Conservation (phyloP, 257 asterid genomes). For the Solanum tacnaense region DNA sequence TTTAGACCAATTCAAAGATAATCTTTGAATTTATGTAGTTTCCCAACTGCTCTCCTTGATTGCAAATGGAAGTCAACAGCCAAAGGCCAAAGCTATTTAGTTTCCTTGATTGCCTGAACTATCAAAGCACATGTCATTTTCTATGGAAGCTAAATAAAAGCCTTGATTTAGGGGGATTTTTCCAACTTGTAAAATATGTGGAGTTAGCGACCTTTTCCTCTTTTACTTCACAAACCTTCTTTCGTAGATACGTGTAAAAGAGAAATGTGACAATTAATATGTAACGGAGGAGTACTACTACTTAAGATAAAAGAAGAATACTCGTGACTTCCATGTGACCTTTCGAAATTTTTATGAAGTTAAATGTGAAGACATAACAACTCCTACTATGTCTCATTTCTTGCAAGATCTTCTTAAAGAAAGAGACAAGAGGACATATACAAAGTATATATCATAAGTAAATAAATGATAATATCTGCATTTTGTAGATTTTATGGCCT, state of each 20-base stretch:
- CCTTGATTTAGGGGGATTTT: background rate
- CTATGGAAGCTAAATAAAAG: background rate
- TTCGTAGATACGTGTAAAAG: background rate
- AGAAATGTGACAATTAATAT: no score
- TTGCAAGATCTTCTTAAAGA: background rate
- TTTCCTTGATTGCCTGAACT: background rate
- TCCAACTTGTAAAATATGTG: background rate
- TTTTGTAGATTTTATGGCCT: background rate
- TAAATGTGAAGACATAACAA: background rate
- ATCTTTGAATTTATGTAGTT: background rate
- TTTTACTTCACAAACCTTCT: no score
- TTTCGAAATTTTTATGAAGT: background rate
- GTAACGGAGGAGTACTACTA: background rate
- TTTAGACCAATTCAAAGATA: background rate
- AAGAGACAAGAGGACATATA: background rate
- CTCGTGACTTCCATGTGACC: background rate
- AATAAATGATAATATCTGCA: background rate
- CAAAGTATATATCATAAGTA: background rate
- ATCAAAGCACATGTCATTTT: background rate
- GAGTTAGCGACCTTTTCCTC: background rate
- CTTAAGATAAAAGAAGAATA: background rate
- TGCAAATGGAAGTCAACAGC: background rate
- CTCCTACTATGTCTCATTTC: background rate
- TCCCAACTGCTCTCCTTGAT: background rate
- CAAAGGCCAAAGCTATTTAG: background rate